A percentile compares a stretch with the other conserved stretches of the same genome.
Evolutionary conservation across 208 protist species (phyloP).

Genomic region (Novymonas esmeraldas): DNA sequence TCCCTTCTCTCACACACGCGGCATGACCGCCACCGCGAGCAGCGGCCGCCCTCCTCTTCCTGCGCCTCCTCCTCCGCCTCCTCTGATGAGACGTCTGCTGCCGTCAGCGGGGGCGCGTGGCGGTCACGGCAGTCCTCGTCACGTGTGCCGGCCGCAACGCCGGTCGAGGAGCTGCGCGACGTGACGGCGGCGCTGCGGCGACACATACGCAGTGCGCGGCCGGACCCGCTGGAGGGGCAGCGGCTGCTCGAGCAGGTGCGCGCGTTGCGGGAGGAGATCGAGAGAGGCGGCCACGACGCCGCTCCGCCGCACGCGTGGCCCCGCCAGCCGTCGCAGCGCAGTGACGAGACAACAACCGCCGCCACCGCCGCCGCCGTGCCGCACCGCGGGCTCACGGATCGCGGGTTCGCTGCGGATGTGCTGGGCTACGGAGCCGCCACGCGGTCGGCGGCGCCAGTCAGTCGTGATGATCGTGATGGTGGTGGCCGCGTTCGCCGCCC

Average conservation of each 20-base stretch:
- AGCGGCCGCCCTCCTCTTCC: background rate
- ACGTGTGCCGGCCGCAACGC: background rate
- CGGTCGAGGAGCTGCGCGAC: conserved; percentile 23
- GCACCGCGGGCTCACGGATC: background rate
- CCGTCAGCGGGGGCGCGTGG: background rate
- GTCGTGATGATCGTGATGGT: no score
- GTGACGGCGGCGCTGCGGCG: conserved; percentile 36
- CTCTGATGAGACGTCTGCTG: no score
- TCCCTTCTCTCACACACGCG: no score
- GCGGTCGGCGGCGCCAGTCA: background rate
- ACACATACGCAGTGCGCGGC: conserved; percentile 26
- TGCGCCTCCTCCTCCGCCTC: no score
- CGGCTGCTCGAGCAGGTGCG: conserved; percentile 44
- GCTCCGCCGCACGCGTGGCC: no score
- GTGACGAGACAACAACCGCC: background rate
- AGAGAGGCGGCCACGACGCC: background rate
- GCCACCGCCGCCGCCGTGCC: background rate
- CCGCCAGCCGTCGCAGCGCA: background rate
- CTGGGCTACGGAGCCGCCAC: background rate
- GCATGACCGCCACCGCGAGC: no score
- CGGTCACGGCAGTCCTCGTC: background rate
- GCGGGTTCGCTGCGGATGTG: background rate
- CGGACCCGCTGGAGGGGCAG: conserved; percentile 32
- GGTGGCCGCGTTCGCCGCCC: no score
- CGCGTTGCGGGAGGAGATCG: conserved; percentile 28